Conservation (phyloP, 139 green algal genomes). For the Coelastrella sp. region DNA sequence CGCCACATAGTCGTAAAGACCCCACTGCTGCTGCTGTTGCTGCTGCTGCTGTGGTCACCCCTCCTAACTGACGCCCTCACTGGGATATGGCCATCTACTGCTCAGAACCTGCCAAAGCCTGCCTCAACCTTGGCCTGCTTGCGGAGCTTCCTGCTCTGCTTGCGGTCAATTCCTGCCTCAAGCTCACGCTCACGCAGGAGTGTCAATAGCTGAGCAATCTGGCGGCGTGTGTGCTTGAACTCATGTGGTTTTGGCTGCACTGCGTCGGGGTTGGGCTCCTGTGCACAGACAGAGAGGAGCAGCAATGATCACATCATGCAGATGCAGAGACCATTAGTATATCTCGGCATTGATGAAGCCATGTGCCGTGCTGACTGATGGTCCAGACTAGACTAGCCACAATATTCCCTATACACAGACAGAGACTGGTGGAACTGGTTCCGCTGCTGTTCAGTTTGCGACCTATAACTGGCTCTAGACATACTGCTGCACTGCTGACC, state of each 20-base stretch:
- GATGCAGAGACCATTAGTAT: too few species aligned
- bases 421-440: too few species aligned
- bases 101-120: conserved; percentile 47
- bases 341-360: too few species aligned
- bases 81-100: neutral
- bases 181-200: conserved; percentile 65
- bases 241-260: conserved; percentile 62
- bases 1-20: too few species aligned
- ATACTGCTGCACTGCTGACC: too few species aligned
- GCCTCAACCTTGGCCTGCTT: conserved; percentile 54
- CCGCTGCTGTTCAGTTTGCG: too few species aligned
- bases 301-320: too few species aligned
- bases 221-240: conserved; percentile 62
- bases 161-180: conserved; percentile 55
- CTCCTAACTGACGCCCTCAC: neutral
- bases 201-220: conserved; percentile 68
- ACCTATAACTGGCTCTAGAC: too few species aligned
- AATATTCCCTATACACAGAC: too few species aligned
- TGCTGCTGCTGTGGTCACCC: neutral
- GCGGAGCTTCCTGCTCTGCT: conserved; percentile 51
- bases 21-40: too few species aligned
- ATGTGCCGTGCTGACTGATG: too few species aligned
- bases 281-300: neutral
- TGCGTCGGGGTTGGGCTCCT: conserved; percentile 55
- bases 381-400: too few species aligned